phyloP scores from a whole-genome alignment of 208 protist genomes.

The Leishmania amazonensis region DNA sequence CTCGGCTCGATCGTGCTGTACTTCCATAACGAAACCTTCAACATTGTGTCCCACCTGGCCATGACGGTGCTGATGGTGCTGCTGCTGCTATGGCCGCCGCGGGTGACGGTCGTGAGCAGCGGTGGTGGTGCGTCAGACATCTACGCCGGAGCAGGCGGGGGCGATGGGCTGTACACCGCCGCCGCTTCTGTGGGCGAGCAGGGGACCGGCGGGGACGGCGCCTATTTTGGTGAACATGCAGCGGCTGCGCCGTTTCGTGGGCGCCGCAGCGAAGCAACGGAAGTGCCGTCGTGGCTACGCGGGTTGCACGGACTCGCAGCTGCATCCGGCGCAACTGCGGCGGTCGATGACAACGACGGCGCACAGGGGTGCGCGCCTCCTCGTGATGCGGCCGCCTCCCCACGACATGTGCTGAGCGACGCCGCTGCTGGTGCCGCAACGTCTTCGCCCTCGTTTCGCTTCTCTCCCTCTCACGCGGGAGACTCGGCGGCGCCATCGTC shows the following conservation, averaged over 20 bases:
- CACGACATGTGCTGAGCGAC: slow-evolving; percentile 5
- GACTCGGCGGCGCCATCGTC: neutral
- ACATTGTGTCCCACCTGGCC: slow-evolving; percentile 52
- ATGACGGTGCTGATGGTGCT: slow-evolving; percentile 42
- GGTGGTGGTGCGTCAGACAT: neutral
- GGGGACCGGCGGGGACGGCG: neutral
- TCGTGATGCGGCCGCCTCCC: neutral
- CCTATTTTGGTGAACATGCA: neutral
- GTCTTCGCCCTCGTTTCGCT: neutral
- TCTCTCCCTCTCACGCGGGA: neutral
- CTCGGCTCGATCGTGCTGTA: slow-evolving; percentile 48
- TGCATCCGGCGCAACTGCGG: neutral
- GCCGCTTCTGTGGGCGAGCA: neutral
- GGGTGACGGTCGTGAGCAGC: slow-evolving; percentile 4
- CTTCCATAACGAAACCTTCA: slow-evolving; percentile 72
- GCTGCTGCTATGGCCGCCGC: slow-evolving; percentile 47
- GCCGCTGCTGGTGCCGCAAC: neutral
- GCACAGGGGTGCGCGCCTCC: neutral
- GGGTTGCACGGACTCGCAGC: slow-evolving; percentile 7
- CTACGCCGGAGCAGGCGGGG: neutral
- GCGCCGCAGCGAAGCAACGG: neutral
- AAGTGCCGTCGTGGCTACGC: slow-evolving; percentile 25
- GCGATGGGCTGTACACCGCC: neutral
- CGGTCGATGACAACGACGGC: neutral
- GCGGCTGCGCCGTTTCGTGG: neutral